These are phyloP conservation scores for Pythium dissimile DNA, from an alignment of 352 stramenopile genomes.

Conservation along the genomic window DNA sequence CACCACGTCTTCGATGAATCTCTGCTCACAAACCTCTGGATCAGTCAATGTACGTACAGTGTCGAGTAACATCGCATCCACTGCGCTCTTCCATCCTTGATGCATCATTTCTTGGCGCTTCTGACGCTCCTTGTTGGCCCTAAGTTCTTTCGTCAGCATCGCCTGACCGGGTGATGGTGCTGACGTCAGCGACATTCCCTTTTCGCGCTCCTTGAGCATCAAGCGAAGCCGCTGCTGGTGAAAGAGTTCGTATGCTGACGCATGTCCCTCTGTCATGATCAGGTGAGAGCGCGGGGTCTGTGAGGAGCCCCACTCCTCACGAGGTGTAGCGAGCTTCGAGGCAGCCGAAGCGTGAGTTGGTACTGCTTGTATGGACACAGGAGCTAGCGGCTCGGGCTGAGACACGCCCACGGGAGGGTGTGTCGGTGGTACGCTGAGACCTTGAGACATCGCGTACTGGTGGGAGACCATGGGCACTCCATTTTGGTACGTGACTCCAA, in stretches of 20 bases:
- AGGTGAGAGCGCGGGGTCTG: conserved; percentile 81
- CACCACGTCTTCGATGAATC: too few relatives aligned
- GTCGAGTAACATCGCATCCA: conserved; percentile 73
- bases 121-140: conserved; percentile 86
- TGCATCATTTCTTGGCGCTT: conserved; percentile 88
- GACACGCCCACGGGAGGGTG: background rate
- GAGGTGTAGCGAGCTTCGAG: conserved; percentile 61
- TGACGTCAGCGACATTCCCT: conserved; percentile 72
- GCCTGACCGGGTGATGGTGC: conserved; percentile 80
- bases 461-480: conserved; percentile 15
- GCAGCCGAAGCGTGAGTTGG: conserved; percentile 33
- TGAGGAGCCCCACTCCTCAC: conserved; percentile 86
- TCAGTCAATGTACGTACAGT: conserved; percentile 25
- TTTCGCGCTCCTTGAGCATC: conserved; percentile 82
- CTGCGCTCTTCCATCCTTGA: conserved; percentile 84
- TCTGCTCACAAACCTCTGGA: too few relatives aligned
- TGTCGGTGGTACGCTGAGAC: conserved; percentile 10
- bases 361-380: conserved; percentile 19
- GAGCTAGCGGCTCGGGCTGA: conserved; percentile 6
- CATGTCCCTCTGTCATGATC: conserved; percentile 77
- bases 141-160: conserved; percentile 85
- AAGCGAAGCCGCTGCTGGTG: conserved; percentile 81
- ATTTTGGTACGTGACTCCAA: conserved; percentile 10
- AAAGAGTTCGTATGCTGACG: conserved; percentile 83
- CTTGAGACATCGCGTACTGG: conserved; percentile 13